phyloP scores from a whole-genome alignment of 768 basidiomycete species.

The Coprinopsis marcescibilis region DNA sequence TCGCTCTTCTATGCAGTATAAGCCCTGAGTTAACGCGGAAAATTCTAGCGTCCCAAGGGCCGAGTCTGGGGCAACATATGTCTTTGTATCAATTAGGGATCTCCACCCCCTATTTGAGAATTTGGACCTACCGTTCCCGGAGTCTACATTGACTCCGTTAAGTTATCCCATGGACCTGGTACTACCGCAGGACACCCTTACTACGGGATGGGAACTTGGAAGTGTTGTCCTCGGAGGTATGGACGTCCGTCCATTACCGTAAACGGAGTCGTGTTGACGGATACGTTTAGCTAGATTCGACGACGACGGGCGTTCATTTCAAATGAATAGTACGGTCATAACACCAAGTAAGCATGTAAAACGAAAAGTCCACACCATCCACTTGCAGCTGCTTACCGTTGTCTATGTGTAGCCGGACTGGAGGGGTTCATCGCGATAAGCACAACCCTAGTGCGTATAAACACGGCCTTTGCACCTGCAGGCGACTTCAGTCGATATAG shows the following conservation, averaged over 20 bases:
- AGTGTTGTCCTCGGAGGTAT: background rate
- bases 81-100: background rate
- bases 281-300: constrained; percentile 23
- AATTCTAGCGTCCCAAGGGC: constrained; percentile 15
- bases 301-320: constrained; percentile 29
- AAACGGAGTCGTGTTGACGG: background rate
- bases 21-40: background rate
- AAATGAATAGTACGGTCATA: constrained; percentile 19
- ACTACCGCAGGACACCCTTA: background rate
- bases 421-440: constrained; percentile 32
- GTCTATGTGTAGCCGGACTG: too few relatives aligned
- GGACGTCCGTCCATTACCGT: background rate
- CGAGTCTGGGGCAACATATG: constrained; percentile 8
- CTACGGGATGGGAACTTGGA: background rate
- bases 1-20: background rate
- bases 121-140: background rate
- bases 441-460: constrained; percentile 30
- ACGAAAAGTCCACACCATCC: too few relatives aligned
- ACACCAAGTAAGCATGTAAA: background rate
- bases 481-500: constrained; percentile 24
- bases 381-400: too few relatives aligned
- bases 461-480: constrained; percentile 27
- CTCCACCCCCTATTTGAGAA: background rate
- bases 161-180: background rate
- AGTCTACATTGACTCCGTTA: background rate